Percentiles rank a stretch among this genome's conserved stretches.
Conservation (phyloP, 345 rosid genomes). For the Trapa bicornis region DNA sequence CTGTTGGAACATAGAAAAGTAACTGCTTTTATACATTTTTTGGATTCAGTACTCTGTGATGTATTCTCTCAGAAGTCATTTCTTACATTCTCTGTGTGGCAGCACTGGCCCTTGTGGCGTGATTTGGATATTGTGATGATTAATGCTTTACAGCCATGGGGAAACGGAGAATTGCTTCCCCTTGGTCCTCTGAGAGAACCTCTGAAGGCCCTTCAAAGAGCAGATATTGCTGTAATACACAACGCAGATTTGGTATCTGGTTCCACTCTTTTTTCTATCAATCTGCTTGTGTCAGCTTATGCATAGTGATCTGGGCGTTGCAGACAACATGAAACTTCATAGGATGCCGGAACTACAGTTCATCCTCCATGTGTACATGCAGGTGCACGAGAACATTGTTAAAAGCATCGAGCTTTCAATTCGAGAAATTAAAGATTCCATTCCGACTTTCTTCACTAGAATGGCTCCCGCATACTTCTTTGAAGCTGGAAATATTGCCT, state of each 20-base stretch:
- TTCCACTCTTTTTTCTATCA: background rate
- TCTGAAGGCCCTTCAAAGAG: slow-evolving; percentile 44
- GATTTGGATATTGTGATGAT: slow-evolving; percentile 80
- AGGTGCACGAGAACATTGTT: slow-evolving; percentile 39
- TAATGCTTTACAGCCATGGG: slow-evolving; percentile 70
- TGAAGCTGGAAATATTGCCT: slow-evolving; percentile 27
- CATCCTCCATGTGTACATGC: slow-evolving; percentile 13
- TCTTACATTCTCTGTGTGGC: slow-evolving; percentile 22
- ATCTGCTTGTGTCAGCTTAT: background rate
- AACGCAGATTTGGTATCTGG: slow-evolving; percentile 47
- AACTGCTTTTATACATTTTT: background rate
- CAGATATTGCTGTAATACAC: slow-evolving; percentile 57
- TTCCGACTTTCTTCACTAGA: slow-evolving; percentile 43
- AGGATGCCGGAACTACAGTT: background rate
- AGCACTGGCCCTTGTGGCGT: slow-evolving; percentile 74
- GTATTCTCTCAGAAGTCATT: background rate
- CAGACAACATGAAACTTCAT: background rate
- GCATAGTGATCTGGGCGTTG: background rate
- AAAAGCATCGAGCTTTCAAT: slow-evolving; percentile 32
- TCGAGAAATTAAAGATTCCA: slow-evolving; percentile 33
- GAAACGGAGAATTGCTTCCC: slow-evolving; percentile 51
- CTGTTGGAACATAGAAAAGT: background rate
- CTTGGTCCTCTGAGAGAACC: slow-evolving; percentile 84
- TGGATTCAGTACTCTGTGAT: background rate
- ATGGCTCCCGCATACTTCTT: slow-evolving; percentile 52